These are phyloP conservation scores for Neophaeococcomyces mojaviensis DNA, from an alignment of 2,329 filamentous ascomycete genomes.

Conservation along the genomic window DNA sequence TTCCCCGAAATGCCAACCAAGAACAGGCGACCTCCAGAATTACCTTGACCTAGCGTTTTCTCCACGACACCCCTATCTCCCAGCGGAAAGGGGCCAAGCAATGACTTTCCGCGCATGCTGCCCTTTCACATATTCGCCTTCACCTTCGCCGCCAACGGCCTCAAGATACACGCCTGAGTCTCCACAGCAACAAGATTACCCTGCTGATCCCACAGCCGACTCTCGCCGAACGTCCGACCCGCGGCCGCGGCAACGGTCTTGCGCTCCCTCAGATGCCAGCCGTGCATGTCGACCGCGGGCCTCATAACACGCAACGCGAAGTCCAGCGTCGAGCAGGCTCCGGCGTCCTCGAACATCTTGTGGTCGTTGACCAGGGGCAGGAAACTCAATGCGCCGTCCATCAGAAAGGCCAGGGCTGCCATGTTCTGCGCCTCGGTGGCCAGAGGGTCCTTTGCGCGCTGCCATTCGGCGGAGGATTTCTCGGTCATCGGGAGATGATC, in stretches of 20 bases:
- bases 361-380: constrained; percentile 38
- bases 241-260: constrained; percentile 31
- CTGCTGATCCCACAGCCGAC: constrained; percentile 37
- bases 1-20: too few relatives aligned
- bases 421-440: constrained; percentile 28
- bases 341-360: constrained; percentile 38
- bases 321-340: constrained; percentile 42
- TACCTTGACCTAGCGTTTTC: too few relatives aligned
- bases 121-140: not conserved
- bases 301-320: constrained; percentile 43
- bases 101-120: too few relatives aligned
- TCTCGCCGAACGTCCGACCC: constrained; percentile 41
- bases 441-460: constrained; percentile 23
- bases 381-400: constrained; percentile 41
- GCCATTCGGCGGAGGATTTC: constrained; percentile 39
- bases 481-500: constrained; percentile 33
- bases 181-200: constrained; percentile 32
- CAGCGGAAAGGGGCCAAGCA: too few relatives aligned
- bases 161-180: constrained; percentile 2
- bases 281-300: constrained; percentile 31
- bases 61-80: too few relatives aligned
- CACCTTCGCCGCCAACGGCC: not conserved
- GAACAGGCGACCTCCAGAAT: too few relatives aligned
- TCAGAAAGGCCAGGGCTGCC: constrained; percentile 35
- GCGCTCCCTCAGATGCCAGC: constrained; percentile 41